phyloP scores from a whole-genome alignment of 257 asterid genomes.

The Salvia miltiorrhiza region DNA sequence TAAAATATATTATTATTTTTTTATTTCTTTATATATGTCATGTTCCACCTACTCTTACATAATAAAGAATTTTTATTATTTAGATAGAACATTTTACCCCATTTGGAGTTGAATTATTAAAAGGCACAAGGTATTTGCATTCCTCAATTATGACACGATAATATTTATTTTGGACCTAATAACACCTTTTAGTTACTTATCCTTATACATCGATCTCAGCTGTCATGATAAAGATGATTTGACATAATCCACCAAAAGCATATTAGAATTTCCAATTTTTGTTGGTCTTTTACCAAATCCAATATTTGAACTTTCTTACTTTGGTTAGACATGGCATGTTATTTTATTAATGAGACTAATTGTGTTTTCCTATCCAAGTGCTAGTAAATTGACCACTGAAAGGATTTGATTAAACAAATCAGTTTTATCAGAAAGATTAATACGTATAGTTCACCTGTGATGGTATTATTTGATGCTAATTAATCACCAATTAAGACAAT shows the following conservation, averaged over 20 bases:
- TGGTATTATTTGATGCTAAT: too few species aligned
- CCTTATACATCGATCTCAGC: neutral
- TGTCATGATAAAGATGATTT: neutral
- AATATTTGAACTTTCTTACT: neutral
- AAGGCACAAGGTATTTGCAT: neutral
- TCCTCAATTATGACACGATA: slow-evolving; percentile 5
- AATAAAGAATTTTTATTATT: neutral
- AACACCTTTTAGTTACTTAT: slow-evolving; percentile 4
- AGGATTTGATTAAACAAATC: neutral
- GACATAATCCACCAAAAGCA: neutral
- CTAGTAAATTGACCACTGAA: neutral
- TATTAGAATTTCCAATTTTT: neutral
- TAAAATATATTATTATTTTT: too few species aligned
- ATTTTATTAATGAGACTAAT: neutral
- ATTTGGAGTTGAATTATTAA: neutral
- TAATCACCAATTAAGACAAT: too few species aligned
- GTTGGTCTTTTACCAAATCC: neutral
- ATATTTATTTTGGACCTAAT: neutral
- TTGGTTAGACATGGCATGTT: slow-evolving; percentile 8
- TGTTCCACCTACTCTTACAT: neutral
- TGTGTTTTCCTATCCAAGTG: slow-evolving; percentile 1
- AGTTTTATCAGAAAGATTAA: neutral
- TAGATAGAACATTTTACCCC: neutral
- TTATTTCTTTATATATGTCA: too few species aligned
- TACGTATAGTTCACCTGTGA: too few species aligned